Evolutionary conservation across 805 yeast species (phyloP), one percentile per base, ranked within the genome.

Genomic region (Nakazawaea populi): DNA sequence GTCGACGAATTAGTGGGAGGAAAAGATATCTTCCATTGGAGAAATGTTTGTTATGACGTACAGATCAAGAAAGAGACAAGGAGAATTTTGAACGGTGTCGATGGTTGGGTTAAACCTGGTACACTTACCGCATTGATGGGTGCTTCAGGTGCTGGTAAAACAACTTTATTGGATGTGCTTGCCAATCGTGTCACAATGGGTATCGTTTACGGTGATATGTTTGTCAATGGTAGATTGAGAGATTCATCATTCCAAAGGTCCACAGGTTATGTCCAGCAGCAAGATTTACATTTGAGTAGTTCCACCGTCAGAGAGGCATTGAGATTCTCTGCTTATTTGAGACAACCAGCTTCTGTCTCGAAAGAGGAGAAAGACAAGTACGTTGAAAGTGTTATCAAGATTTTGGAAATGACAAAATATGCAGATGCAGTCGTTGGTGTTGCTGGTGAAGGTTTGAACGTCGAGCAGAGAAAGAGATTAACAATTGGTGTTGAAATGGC

Each of bases 101-200:
- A 84, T 62, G 94, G 92, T 46, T 86, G 88, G 87, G 90, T 86
- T 42, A 83, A 84, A 61, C 91, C 91, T 8, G 91, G 91, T 56
- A 85, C 89, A 44, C 69, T 87, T 61, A 87, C 92, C 48, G 94
- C 94, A 10, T 62, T 79, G 31, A 77, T 79, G 82, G 84, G 84
- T 56, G 82, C 78, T 45, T 77, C 83, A n/a, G 83, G 84, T 61
- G 83, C 83, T 31, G 83, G 85, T 60, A 79, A 79, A 57, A 79
- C 83, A 9, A 79, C 83, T 9, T 63, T 79, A 49, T 68, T 79
- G 56, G 80, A 79, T 61, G 73, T 73, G 24, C 65, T 79, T 52
- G 76, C 83, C 42, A 78, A 76, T 57, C 69, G 85, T 63, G 71
- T 75, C 53, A 74, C 76, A 39, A 70, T 71, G 65, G 86, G 86